phyloP scores from a whole-genome alignment of 1,139 yeast genomes.

The Taiozyma sp. region DNA sequence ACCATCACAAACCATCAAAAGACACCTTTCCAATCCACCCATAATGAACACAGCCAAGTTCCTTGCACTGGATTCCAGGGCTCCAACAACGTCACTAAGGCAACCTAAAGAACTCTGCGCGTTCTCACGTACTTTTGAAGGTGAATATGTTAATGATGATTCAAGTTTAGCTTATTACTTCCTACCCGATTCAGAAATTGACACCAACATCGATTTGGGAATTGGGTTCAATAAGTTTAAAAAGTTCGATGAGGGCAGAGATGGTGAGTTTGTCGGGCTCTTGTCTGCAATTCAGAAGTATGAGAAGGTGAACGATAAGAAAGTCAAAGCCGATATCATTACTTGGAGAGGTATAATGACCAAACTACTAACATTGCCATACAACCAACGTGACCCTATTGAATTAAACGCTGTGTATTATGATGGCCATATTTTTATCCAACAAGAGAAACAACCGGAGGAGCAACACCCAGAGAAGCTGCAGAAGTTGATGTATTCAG shows the following conservation, averaged over 20 bases:
- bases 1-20: too few relatives aligned
- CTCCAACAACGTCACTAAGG: conserved; percentile 49
- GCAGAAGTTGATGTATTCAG: conserved; percentile 53
- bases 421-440: conserved; percentile 86
- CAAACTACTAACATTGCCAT: conserved; percentile 57
- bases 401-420: conserved; percentile 56
- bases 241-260: conserved; percentile 45
- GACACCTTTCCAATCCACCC: not conserved
- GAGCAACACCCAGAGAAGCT: conserved; percentile 29
- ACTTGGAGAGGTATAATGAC: conserved; percentile 85
- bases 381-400: conserved; percentile 48
- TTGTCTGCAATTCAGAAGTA: conserved; percentile 47
- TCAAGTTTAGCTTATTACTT: conserved; percentile 62
- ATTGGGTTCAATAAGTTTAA: conserved; percentile 59
- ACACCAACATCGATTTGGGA: conserved; percentile 50
- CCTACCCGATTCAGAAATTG: conserved; percentile 63
- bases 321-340: conserved; percentile 57
- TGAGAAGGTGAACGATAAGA: conserved; percentile 46
- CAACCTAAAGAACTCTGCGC: conserved; percentile 71
- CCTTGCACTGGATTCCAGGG: conserved; percentile 42
- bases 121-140: conserved; percentile 48
- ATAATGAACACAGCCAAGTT: conserved; percentile 8
- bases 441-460: conserved; percentile 40
- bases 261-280: conserved; percentile 55
- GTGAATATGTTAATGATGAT: conserved; percentile 43